Evolutionary conservation across 257 asterid species (phyloP).

Genomic region (Voacanga thouarsii): DNA sequence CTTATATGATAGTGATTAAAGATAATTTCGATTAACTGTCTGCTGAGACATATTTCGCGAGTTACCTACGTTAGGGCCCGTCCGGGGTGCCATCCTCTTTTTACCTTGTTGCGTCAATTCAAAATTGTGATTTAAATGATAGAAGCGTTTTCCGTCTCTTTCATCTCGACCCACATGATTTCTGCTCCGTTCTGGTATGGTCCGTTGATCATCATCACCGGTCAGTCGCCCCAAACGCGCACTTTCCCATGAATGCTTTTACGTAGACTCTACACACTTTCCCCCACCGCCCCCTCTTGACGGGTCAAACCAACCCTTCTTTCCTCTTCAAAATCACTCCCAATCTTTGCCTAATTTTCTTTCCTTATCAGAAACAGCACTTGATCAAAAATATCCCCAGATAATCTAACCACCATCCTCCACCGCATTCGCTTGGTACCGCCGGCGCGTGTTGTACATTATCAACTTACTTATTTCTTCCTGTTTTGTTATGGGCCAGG

Average conservation of each 20-base stretch:
- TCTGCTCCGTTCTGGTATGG: background rate
- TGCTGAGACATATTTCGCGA: too few species aligned
- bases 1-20: too few species aligned
- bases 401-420: background rate
- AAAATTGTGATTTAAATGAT: too few species aligned
- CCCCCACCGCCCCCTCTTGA: conserved; percentile 11
- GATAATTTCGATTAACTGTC: too few species aligned
- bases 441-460: conserved; percentile 15
- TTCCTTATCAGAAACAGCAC: background rate
- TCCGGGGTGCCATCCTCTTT: too few species aligned
- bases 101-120: too few species aligned
- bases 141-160: too few species aligned
- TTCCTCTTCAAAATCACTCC: background rate
- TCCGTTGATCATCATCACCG: too few species aligned
- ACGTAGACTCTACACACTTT: background rate
- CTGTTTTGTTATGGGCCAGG: conserved; percentile 27
- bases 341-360: background rate
- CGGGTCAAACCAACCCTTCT: conserved; percentile 19
- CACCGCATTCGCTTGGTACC: too few species aligned
- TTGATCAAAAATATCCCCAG: background rate
- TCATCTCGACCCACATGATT: background rate
- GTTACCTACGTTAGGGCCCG: too few species aligned
- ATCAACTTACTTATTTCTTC: background rate
- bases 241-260: conserved; percentile 2
- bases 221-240: conserved; percentile 8